A percentile compares a stretch with the other conserved stretches of the same genome.
Conservation (phyloP, 2,329 filamentous ascomycete genomes). For the Venturia effusa region DNA sequence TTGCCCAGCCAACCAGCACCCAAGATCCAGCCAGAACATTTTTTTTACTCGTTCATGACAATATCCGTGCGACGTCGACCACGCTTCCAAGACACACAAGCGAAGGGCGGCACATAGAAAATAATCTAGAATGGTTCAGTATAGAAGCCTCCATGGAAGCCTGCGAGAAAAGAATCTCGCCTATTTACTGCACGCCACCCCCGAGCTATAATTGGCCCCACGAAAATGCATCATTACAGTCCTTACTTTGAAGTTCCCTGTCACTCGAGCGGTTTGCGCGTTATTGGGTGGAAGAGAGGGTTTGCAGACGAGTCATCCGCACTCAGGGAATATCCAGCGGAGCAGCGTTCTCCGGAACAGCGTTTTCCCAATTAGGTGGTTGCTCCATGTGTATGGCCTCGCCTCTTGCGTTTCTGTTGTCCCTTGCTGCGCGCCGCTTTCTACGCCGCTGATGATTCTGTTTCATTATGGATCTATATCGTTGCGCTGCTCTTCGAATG, state of each 20-base stretch:
- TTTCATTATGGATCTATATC: neutral
- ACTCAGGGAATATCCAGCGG: no score
- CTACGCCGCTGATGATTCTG: neutral
- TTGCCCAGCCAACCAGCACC: neutral
- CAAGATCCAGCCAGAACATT: neutral
- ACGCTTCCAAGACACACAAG: neutral
- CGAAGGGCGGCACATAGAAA: neutral
- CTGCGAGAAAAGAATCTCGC: neutral
- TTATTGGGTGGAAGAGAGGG: neutral
- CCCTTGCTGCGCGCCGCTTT: neutral
- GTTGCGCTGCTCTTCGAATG: neutral
- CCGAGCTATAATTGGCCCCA: neutral
- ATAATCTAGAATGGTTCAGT: neutral
- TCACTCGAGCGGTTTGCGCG: neutral
- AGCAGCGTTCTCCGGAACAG: neutral
- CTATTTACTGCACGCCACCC: neutral
- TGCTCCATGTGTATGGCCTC: neutral
- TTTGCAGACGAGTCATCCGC: neutral
- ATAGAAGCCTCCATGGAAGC: constrained; percentile 1
- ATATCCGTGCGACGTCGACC: neutral
- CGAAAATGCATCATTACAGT: neutral
- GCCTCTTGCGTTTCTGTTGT: neutral
- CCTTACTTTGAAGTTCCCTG: neutral
- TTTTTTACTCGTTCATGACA: neutral
- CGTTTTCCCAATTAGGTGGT: neutral